These are phyloP conservation scores for Cymbopogon citratus DNA, from an alignment of 176 grass and related monocot genomes.

Conservation along the genomic window DNA sequence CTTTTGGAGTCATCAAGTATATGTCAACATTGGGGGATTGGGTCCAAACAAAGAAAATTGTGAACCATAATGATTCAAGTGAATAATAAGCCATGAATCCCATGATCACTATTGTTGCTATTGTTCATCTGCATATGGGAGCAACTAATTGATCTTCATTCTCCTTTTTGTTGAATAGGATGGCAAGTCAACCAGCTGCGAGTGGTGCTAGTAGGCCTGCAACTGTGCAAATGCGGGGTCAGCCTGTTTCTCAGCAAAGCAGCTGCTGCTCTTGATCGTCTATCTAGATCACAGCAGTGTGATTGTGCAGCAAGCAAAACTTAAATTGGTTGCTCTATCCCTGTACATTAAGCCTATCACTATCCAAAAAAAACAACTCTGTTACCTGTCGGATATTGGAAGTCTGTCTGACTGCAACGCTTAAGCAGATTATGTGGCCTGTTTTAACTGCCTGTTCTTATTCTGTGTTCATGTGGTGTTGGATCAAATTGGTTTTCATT, in stretches of 20 bases:
- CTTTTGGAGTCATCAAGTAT: neutral
- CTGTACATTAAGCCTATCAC: slow-evolving; percentile 48
- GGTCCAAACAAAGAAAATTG: neutral
- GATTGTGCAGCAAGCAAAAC: slow-evolving; percentile 39
- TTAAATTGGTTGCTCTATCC: slow-evolving; percentile 44
- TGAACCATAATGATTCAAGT: neutral
- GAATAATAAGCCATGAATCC: neutral
- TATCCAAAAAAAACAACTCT: neutral
- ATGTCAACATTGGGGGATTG: neutral
- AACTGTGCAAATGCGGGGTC: slow-evolving; percentile 52
- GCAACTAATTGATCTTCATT: neutral
- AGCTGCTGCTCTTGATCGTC: slow-evolving; percentile 59
- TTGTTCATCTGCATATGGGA: neutral
- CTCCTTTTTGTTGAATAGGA: slow-evolving; percentile 35
- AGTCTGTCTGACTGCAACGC: slow-evolving; percentile 25
- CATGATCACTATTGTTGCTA: slow-evolving; percentile 1
- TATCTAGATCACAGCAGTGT: slow-evolving; percentile 31
- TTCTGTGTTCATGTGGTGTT: slow-evolving; percentile 18
- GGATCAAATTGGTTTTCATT: neutral
- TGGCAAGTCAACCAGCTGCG: slow-evolving; percentile 56
- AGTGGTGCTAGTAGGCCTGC: slow-evolving; percentile 48
- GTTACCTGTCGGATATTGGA: slow-evolving; percentile 22
- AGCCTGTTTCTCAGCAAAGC: slow-evolving; percentile 58
- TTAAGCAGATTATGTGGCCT: slow-evolving; percentile 34
- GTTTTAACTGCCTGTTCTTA: slow-evolving; percentile 31